Base-by-base conservation (phyloP, 805 yeast genomes). In the Hanseniaspora lindneri region DNA sequence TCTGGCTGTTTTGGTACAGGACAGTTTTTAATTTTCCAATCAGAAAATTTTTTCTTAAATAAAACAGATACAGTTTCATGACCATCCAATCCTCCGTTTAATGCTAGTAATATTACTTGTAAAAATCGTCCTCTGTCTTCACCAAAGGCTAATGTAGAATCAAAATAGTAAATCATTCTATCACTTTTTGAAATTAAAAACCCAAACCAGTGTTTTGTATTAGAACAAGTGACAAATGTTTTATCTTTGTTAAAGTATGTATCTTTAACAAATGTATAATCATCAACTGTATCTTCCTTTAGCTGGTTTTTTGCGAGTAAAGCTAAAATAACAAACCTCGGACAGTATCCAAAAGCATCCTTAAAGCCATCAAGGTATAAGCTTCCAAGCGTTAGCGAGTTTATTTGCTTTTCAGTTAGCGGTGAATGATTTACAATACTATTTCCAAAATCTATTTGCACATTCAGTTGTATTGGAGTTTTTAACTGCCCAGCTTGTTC, bases 21-120 rank as follows among this genome's bases (percentile, higher is more conserved):
- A 36, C 40, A 36, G 20, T 36, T 36, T 36, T 36, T 36, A 17
- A 36, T 36, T 20, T 36, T 36, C 40, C 40, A 36, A 21, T 36
- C 16, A 7, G 17, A 7, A 36, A 36, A 36, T 7, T 36, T 36
- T 23, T 21, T 10, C 23, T 20, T 28, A 20, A 36, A 21, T 4
- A 36, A 6, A 7, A 21, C 40, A 21, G 27, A 20, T 20, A 28
- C 10, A 21, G 9, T 21, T 36, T 5, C 4, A 21, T 16, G 19
- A 7, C n/a, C n/a, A 10, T 36, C 10, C n/a, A 36, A 20, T 13
- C 40, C 40, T 21, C 28, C 40, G n/a, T 36, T 36, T 19, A 36
- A 10, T 23, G 16, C 28, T 7, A 36, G n/a, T 28, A 36, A 23
- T 20, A 36, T 20, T 21, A 28, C 23, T 23, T 36, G 40, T 21